Evolutionary conservation across 2,329 filamentous ascomycete species (phyloP).

Genomic region (Xylaria sp.): DNA sequence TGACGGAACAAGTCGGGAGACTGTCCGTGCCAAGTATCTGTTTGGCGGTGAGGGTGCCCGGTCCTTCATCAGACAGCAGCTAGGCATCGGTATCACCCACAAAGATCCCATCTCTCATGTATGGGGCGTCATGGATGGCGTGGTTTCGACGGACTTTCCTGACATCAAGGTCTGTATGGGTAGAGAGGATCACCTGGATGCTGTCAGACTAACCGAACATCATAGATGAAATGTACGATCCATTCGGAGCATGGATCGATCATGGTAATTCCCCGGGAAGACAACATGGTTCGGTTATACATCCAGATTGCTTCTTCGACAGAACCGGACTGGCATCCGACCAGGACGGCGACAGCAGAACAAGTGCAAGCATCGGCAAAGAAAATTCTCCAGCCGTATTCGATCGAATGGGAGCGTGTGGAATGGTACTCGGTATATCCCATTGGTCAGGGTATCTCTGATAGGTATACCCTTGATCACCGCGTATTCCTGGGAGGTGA

Average conservation of each 20-base stretch:
- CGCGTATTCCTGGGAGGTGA: constrained; percentile 71
- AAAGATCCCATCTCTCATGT: constrained; percentile 66
- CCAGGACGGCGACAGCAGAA: constrained; percentile 57
- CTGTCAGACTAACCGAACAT: constrained; percentile 39
- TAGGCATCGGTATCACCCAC: constrained; percentile 66
- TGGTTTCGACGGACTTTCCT: constrained; percentile 67
- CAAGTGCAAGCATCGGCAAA: constrained; percentile 62
- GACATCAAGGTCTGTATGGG: constrained; percentile 60
- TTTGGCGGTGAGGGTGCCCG: constrained; percentile 67
- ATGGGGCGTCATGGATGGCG: constrained; percentile 72
- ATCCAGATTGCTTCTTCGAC: constrained; percentile 62
- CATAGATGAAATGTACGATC: constrained; percentile 68
- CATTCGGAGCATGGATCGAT: constrained; percentile 70
- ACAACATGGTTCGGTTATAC: constrained; percentile 59
- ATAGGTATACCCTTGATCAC: constrained; percentile 61
- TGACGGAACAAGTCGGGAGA: constrained; percentile 66
- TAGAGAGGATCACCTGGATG: background rate
- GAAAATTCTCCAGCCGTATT: constrained; percentile 60
- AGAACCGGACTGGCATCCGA: constrained; percentile 55
- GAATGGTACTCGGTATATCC: constrained; percentile 76
- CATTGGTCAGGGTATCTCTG: constrained; percentile 68
- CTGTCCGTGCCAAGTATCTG: constrained; percentile 61
- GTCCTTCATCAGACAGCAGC: constrained; percentile 58
- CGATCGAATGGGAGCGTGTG: constrained; percentile 60
- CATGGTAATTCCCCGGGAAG: constrained; percentile 69